Evolutionary conservation across 2,329 filamentous ascomycete genomes (phyloP).

Genomic region (Parafenestella ontariensis): DNA sequence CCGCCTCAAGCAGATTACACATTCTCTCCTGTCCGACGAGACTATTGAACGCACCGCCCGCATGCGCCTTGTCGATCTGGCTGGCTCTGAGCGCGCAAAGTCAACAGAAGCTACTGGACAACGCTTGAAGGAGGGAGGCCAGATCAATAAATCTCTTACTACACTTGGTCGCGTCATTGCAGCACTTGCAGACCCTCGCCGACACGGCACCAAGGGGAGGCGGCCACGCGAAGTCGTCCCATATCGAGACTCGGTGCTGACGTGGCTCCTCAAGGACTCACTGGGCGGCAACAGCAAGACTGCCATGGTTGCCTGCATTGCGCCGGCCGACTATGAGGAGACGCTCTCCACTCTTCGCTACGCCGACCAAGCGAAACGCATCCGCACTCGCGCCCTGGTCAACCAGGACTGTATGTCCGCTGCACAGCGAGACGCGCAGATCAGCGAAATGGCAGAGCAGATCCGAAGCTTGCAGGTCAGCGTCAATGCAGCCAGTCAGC

Average conservation of each 20-base stretch:
- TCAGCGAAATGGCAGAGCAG: constrained; percentile 92
- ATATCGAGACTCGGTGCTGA: constrained; percentile 86
- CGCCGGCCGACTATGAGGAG: constrained; percentile 95
- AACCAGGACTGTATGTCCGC: constrained; percentile 95
- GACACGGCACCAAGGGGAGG: constrained; percentile 47
- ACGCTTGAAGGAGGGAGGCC: constrained; percentile 89
- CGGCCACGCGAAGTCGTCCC: constrained; percentile 74
- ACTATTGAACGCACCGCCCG: constrained; percentile 93
- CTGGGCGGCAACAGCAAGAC: constrained; percentile 97
- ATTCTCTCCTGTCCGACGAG: constrained; percentile 96
- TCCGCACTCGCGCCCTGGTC: constrained; percentile 90
- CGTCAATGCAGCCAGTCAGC: constrained; percentile 63
- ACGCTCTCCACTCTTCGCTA: constrained; percentile 95
- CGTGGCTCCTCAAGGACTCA: constrained; percentile 92
- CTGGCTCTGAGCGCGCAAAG: constrained; percentile 93
- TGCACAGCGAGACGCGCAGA: constrained; percentile 92
- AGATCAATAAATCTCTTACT: constrained; percentile 98
- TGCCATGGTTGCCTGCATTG: constrained; percentile 98
- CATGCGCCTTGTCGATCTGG: constrained; percentile 93
- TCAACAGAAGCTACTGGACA: constrained; percentile 93
- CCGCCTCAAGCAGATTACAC: constrained; percentile 96
- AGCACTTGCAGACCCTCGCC: constrained; percentile 77
- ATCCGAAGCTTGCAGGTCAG: constrained; percentile 85
- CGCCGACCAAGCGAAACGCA: constrained; percentile 96
- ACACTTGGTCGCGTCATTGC: constrained; percentile 96